phyloP scores from a whole-genome alignment of 2,329 filamentous ascomycete genomes.

The Thermoascus crustaceus region DNA sequence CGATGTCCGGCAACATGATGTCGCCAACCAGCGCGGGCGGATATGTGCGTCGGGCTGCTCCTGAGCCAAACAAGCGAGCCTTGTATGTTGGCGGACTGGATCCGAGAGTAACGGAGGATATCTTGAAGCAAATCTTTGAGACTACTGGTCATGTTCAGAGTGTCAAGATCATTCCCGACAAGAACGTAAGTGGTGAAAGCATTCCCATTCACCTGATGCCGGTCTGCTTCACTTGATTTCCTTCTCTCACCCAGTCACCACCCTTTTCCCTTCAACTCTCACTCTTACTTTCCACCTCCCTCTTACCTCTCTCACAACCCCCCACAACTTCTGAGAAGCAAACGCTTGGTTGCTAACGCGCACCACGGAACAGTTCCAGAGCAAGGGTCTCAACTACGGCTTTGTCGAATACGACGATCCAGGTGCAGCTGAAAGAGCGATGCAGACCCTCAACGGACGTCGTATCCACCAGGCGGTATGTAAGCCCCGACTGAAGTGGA shows the following conservation, averaged over 20 bases:
- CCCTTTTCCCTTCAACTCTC: slow-evolving; percentile 5
- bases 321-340: slow-evolving; percentile 4
- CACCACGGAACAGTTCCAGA: slow-evolving; percentile 47
- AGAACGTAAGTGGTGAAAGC: slow-evolving; percentile 70
- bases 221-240: slow-evolving; percentile 3
- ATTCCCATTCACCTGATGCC: not conserved
- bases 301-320: slow-evolving; percentile 11
- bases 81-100: slow-evolving; percentile 94
- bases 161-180: slow-evolving; percentile 99
- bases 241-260: not conserved
- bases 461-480: slow-evolving; percentile 90
- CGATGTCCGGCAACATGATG: slow-evolving; percentile 69
- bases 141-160: slow-evolving; percentile 97
- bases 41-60: slow-evolving; percentile 80
- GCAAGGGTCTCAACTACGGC: slow-evolving; percentile 97
- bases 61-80: slow-evolving; percentile 96
- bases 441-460: slow-evolving; percentile 92
- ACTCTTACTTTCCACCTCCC: not conserved
- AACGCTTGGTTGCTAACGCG: not conserved
- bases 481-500: slow-evolving; percentile 8
- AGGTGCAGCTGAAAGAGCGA: slow-evolving; percentile 88
- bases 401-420: slow-evolving; percentile 99
- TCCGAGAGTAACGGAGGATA: slow-evolving; percentile 89
- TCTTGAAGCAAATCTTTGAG: slow-evolving; percentile 95
- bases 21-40: slow-evolving; percentile 76